Conservation (phyloP, 2,329 filamentous ascomycete species). For the Fragosphaeria purpurea region DNA sequence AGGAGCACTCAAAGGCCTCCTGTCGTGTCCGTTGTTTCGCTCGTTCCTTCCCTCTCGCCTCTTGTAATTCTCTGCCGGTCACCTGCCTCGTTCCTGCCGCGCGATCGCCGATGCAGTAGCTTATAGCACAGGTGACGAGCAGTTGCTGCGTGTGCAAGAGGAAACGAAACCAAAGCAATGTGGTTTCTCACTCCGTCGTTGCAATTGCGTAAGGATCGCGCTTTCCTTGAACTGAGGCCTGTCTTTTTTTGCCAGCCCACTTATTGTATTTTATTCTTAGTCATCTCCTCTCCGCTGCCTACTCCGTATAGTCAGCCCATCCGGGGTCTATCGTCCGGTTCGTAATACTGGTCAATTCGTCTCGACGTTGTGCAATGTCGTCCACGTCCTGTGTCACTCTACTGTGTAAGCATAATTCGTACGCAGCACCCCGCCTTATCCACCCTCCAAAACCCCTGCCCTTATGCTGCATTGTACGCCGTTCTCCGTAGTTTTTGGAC, state of each 20-base stretch:
- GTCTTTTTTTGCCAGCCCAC: too few relatives aligned
- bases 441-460: too few relatives aligned
- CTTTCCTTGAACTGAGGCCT: not conserved
- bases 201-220: not conserved
- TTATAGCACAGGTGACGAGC: constrained; percentile 1
- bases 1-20: too few relatives aligned
- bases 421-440: too few relatives aligned
- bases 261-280: not conserved
- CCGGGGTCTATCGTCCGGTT: too few relatives aligned
- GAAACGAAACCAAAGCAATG: not conserved
- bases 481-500: not conserved
- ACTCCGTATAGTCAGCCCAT: too few relatives aligned
- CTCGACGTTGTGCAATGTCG: too few relatives aligned
- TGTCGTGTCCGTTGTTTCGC: not conserved
- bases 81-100: constrained; percentile 2
- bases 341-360: too few relatives aligned
- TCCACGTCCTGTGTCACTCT: too few relatives aligned
- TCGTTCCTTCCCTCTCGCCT: not conserved
- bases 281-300: not conserved
- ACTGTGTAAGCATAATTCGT: too few relatives aligned
- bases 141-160: not conserved
- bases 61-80: not conserved
- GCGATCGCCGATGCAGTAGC: constrained; percentile 5
- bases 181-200: too few relatives aligned
- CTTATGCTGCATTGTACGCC: too few relatives aligned